A percentile compares a stretch with the other conserved stretches of the same genome.
Evolutionary conservation across 768 basidiomycete species (phyloP).

Genomic region (Hericium coralloides): DNA sequence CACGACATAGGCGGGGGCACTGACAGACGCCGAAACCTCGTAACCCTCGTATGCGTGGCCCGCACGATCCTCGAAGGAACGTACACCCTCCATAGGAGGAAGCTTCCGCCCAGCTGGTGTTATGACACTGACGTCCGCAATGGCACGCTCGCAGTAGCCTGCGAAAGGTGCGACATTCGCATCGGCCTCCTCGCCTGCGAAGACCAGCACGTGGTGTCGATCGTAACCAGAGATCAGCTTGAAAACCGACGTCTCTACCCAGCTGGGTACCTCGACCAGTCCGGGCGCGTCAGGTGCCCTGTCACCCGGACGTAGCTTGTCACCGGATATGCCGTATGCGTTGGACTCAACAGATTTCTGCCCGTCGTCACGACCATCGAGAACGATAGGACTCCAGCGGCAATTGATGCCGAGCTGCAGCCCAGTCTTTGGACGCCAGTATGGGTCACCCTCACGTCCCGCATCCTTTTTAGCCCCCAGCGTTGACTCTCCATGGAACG

Average conservation of each 20-base stretch:
- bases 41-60: conserved; percentile 10
- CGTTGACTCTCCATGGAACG: conserved; percentile 10
- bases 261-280: conserved; percentile 10
- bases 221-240: conserved; percentile 17
- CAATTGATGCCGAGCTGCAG: conserved; percentile 45
- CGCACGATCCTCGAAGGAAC: background rate
- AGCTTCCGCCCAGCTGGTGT: background rate
- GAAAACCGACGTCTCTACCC: conserved; percentile 18
- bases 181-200: conserved; percentile 6
- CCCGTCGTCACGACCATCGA: conserved; percentile 24
- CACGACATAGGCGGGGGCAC: background rate
- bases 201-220: conserved; percentile 25
- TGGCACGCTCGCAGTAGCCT: background rate
- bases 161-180: background rate
- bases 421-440: conserved; percentile 15
- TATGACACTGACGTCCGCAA: background rate
- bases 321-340: conserved; percentile 13
- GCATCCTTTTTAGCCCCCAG: conserved; percentile 9
- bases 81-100: background rate
- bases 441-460: background rate
- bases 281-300: conserved; percentile 36
- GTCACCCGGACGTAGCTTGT: conserved; percentile 31
- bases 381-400: conserved; percentile 38
- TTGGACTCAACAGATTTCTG: conserved; percentile 9
- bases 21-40: background rate